Conservation (phyloP, 1,139 yeast species). For the Debaryomyces sp. region DNA sequence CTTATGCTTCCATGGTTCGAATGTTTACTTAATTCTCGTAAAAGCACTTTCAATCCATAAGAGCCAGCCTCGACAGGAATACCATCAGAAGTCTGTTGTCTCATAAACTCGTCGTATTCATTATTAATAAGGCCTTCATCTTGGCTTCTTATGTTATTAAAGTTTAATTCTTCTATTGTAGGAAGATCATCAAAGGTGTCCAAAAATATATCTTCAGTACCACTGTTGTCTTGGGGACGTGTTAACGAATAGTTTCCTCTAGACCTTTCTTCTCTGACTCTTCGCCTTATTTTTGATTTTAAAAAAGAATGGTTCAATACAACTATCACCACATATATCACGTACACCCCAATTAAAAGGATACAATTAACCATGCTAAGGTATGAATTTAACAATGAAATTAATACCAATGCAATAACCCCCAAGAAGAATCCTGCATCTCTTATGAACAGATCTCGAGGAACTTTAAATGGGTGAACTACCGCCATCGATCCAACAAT, state of each 20-base stretch:
- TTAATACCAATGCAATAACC: conserved; percentile 44
- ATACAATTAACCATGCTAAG: conserved; percentile 50
- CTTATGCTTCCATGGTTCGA: conserved; percentile 18
- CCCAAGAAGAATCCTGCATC: conserved; percentile 57
- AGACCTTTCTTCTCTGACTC: conserved; percentile 30
- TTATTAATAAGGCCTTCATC: conserved; percentile 7
- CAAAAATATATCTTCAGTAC: conserved; percentile 22
- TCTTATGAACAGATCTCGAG: conserved; percentile 50
- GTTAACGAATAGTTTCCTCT: conserved; percentile 25
- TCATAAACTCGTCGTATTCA: conserved; percentile 15
- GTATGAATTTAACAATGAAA: conserved; percentile 46
- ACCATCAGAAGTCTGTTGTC: conserved; percentile 11
- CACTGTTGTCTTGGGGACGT: conserved; percentile 1
- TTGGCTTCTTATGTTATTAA: conserved; percentile 16
- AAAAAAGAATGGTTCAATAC: conserved; percentile 32
- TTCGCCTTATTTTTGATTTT: conserved; percentile 21
- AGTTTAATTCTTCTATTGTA: conserved; percentile 32
- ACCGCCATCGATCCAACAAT: conserved; percentile 78
- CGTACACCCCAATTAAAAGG: conserved; percentile 52
- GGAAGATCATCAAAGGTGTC: conserved; percentile 33
- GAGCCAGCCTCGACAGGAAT: conserved; percentile 27
- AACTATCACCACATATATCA: conserved; percentile 53
- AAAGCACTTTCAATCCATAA: conserved; percentile 37
- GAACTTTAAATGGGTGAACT: conserved; percentile 64
- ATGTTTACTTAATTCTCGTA: conserved; percentile 36